Base-by-base conservation (phyloP, 2,329 filamentous ascomycete genomes). In the Penicillium sp. region DNA sequence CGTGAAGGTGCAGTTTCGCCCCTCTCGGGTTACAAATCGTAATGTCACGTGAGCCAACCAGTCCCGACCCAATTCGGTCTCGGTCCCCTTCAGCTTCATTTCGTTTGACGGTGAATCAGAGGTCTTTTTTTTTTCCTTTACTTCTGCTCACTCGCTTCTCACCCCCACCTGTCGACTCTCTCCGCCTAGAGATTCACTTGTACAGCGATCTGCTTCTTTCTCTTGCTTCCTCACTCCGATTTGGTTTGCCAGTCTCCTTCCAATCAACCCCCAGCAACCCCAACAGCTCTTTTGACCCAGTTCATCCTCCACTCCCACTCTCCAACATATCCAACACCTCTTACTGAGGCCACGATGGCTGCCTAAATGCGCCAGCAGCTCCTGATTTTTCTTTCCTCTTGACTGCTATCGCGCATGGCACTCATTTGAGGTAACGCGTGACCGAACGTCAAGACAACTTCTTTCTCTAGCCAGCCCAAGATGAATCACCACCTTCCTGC, bases 401-500 rank as follows among this genome's bases (percentile, higher is more conserved):
- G 57, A 61, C 58, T 65, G 63, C 55, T 51, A 56, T 64, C 60
- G 73, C 73, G 69, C 68, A 76, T 76, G 74, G 73, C 74, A 74
- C 67, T 72, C 69, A 66, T 72, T 48, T 67, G 71, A 74, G 70
- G 71, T 67, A 72, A 71, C 65, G 71, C 72, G 72, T 73, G 71
- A 70, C 65, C 71, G 61, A 70, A 71, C 60, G 68, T 73, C 66
- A 71, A 73, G 70, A 66, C 71, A 70, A 68, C 60, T 60, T 59
- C 57, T 29, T 58, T 59, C 62, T 56, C 65, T 61, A 68, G 66
- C 65, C 63, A 69, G 68, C 68, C 72, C 71, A 77, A 71, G 70
- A 78, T 78, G 74, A 78, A 78, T 68, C 75, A 77, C 65, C 75
- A 78, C 68, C 66, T 76, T 64, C 74, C 72, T 66, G 72, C 70